Conservation (phyloP, 768 basidiomycete genomes). For the Boletus sp. region DNA sequence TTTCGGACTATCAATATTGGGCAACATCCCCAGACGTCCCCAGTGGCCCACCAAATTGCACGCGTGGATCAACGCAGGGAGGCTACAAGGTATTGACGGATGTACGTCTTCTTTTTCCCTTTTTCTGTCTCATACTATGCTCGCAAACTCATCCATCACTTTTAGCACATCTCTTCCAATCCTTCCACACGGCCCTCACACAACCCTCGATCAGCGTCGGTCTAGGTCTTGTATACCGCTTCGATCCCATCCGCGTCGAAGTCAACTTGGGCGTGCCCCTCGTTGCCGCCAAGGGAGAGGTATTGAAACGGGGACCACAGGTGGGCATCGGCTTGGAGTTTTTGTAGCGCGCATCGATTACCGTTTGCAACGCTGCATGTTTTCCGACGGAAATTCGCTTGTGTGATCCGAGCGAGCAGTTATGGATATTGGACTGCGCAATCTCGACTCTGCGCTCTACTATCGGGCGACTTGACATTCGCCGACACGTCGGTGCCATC, state of each 20-base stretch:
- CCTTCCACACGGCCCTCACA: conserved; percentile 18
- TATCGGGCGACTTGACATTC: background rate
- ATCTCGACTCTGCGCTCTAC: background rate
- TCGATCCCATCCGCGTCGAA: conserved; percentile 84
- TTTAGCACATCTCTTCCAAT: conserved; percentile 8
- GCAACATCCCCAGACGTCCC: conserved; percentile 65
- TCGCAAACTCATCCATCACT: background rate
- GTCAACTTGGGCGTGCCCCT: conserved; percentile 87
- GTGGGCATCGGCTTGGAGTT: conserved; percentile 83
- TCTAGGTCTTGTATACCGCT: conserved; percentile 77
- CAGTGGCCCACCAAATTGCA: conserved; percentile 89
- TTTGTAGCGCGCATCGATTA: conserved; percentile 38
- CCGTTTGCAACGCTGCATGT: conserved; percentile 9
- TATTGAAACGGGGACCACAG: conserved; percentile 66
- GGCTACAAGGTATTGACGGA: conserved; percentile 59
- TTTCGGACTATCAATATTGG: conserved; percentile 70
- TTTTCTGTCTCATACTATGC: background rate
- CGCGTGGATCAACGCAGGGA: conserved; percentile 77
- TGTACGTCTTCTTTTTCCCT: conserved; percentile 39
- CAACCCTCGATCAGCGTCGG: conserved; percentile 72
- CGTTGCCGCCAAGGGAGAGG: conserved; percentile 65
- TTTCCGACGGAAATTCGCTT: background rate
- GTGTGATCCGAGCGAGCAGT: background rate
- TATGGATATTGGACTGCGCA: background rate
- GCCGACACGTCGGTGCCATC: background rate